A percentile compares a stretch with the other conserved stretches of the same genome.
Evolutionary conservation across 1,284 basidiomycete species (phyloP).

Genomic region (Somion occarium): DNA sequence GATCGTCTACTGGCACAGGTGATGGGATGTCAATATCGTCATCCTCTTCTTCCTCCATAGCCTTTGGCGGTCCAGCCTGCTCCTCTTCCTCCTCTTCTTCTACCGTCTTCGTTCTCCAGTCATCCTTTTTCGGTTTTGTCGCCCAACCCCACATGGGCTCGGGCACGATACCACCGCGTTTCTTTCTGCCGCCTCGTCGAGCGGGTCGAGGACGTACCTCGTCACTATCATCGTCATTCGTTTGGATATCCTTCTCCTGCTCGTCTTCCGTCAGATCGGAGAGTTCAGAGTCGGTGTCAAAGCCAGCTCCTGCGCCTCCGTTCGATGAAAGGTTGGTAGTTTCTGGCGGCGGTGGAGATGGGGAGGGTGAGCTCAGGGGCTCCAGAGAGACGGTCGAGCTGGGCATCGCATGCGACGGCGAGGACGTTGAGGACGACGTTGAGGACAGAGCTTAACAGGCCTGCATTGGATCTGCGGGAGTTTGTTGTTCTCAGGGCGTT

Average conservation of each 20-base stretch:
- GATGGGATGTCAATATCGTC: conserved; percentile 36
- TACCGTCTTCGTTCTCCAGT: conserved; percentile 33
- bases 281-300: conserved; percentile 69
- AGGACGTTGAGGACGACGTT: conserved; percentile 9
- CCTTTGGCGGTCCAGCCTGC: conserved; percentile 42
- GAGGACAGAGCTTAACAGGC: too few relatives aligned
- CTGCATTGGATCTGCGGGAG: too few relatives aligned
- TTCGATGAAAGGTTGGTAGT: conserved; percentile 10
- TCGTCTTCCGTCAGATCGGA: conserved; percentile 80
- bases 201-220: conserved; percentile 13
- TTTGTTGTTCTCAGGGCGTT: too few relatives aligned
- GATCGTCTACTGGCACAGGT: conserved; percentile 16
- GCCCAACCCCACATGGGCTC: conserved; percentile 79
- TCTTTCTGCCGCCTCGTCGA: conserved; percentile 34
- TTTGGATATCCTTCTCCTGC: conserved; percentile 35
- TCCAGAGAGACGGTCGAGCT: conserved; percentile 55
- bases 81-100: conserved; percentile 54
- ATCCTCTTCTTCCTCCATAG: conserved; percentile 61
- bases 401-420: conserved; percentile 39
- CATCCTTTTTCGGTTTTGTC: conserved; percentile 32
- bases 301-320: conserved; percentile 24
- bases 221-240: conserved; percentile 18
- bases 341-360: conserved; percentile 33
- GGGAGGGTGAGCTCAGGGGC: conserved; percentile 59
- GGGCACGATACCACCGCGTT: conserved; percentile 63